A percentile compares a stretch with the other conserved stretches of the same genome.
Conservation (phyloP, 1,139 yeast genomes). For the Blastobotrys proliferans region DNA sequence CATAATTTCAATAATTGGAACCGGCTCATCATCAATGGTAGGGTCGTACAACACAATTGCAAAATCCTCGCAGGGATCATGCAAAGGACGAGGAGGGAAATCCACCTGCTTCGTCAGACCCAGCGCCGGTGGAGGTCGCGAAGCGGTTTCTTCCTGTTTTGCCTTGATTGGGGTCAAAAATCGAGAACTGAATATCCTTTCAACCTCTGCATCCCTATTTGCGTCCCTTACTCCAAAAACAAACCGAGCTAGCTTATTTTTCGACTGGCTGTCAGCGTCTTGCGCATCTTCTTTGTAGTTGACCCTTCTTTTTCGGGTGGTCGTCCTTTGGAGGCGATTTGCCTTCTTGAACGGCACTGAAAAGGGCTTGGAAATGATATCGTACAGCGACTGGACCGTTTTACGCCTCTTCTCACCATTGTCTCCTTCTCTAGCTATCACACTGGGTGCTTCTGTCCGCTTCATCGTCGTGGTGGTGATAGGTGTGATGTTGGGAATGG, state of each 20-base stretch:
- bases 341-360: conserved; percentile 21
- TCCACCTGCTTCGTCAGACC: conserved; percentile 72
- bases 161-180: conserved; percentile 40
- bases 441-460: conserved; percentile 15
- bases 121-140: conserved; percentile 66
- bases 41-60: conserved; percentile 97
- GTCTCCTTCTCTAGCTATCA: neutral
- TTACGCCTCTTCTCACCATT: conserved; percentile 5
- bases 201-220: conserved; percentile 21
- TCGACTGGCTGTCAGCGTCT: neutral
- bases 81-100: conserved; percentile 81
- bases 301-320: conserved; percentile 14
- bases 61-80: conserved; percentile 89
- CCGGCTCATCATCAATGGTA: conserved; percentile 57
- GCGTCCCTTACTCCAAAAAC: conserved; percentile 7
- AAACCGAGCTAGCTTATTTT: neutral
- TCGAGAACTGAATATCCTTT: conserved; percentile 25
- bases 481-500: neutral
- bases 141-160: conserved; percentile 26
- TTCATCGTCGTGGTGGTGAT: conserved; percentile 8
- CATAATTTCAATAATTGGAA: conserved; percentile 18
- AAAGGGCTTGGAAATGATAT: conserved; percentile 27
- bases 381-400: conserved; percentile 18
- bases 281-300: conserved; percentile 21
- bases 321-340: conserved; percentile 13